Evolutionary conservation across 2,329 filamentous ascomycete genomes (phyloP).

Genomic region (Endocalyx cinctus): DNA sequence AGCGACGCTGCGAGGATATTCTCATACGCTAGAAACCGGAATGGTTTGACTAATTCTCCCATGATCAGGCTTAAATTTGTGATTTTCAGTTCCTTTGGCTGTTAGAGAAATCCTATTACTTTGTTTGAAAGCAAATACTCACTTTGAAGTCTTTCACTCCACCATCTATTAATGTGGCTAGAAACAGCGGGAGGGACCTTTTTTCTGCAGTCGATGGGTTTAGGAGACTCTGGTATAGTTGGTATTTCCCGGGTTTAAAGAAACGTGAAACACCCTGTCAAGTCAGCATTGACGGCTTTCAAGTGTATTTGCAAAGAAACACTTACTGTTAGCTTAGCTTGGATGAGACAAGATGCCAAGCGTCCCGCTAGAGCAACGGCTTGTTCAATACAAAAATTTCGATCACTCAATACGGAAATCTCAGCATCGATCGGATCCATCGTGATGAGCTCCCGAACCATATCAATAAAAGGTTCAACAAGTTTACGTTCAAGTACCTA

Average conservation of each 20-base stretch:
- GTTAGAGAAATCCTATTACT: constrained; percentile 9
- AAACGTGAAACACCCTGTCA: constrained; percentile 37
- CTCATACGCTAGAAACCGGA: constrained; percentile 41
- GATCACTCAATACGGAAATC: constrained; percentile 18
- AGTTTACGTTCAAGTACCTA: constrained; percentile 46
- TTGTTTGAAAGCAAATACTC: constrained; percentile 6
- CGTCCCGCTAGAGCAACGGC: constrained; percentile 41
- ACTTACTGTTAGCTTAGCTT: constrained; percentile 37
- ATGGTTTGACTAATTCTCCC: constrained; percentile 47
- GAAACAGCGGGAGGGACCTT: constrained; percentile 46
- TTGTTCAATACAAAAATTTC: constrained; percentile 37
- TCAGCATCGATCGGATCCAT: constrained; percentile 15
- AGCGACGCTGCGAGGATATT: constrained; percentile 44
- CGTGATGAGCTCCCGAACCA: constrained; percentile 37
- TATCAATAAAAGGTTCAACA: constrained; percentile 41
- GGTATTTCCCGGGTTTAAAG: constrained; percentile 44
- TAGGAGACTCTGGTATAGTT: constrained; percentile 43
- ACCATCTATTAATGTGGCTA: constrained; percentile 44
- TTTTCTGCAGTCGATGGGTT: constrained; percentile 37
- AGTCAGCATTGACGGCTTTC: constrained; percentile 17
- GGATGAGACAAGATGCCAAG: constrained; percentile 40
- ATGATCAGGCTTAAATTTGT: constrained; percentile 49
- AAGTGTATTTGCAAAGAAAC: constrained; percentile 2
- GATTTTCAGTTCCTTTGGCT: constrained; percentile 34
- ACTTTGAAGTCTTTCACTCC: constrained; percentile 42